Evolutionary conservation across 345 rosid genomes (phyloP).

Genomic region (Erucastrum elatum): DNA sequence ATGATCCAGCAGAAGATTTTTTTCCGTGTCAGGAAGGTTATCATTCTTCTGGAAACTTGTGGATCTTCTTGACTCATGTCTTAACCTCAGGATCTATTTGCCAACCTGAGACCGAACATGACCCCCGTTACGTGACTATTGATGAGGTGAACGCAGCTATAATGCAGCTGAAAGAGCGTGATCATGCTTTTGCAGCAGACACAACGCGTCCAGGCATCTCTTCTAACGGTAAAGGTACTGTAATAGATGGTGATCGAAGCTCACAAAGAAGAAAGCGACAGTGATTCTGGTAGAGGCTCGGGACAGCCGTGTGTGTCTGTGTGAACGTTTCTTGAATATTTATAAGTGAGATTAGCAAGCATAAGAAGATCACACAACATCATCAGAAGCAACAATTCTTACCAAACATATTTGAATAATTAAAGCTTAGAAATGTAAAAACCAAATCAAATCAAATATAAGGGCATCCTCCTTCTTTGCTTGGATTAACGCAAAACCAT

Average conservation of each 20-base stretch:
- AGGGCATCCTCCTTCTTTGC: too few species aligned
- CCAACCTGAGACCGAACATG: slow-evolving; percentile 59
- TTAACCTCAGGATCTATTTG: slow-evolving; percentile 79
- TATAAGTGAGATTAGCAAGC: too few species aligned
- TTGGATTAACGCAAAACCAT: too few species aligned
- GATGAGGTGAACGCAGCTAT: slow-evolving; percentile 88
- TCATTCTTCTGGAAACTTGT: slow-evolving; percentile 89
- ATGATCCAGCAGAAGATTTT: slow-evolving; percentile 74
- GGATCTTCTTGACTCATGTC: slow-evolving; percentile 45
- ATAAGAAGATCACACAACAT: too few species aligned
- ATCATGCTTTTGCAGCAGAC: slow-evolving; percentile 56
- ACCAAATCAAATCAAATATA: too few species aligned
- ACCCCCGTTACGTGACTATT: slow-evolving; percentile 63
- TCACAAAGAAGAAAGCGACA: slow-evolving; percentile 37
- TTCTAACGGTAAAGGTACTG: slow-evolving; percentile 48
- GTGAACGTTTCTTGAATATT: too few species aligned
- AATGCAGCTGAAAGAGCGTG: slow-evolving; percentile 77
- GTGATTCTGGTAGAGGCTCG: too few species aligned
- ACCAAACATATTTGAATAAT: too few species aligned
- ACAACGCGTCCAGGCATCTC: slow-evolving; percentile 54
- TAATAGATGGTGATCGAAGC: slow-evolving; percentile 55
- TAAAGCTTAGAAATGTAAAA: too few species aligned
- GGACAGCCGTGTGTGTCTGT: too few species aligned
- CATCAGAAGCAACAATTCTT: too few species aligned
- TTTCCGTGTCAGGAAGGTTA: slow-evolving; percentile 92